Evolutionary conservation across 2,329 filamentous ascomycete genomes (phyloP).

Genomic region (Davidsoniella eucalypti): DNA sequence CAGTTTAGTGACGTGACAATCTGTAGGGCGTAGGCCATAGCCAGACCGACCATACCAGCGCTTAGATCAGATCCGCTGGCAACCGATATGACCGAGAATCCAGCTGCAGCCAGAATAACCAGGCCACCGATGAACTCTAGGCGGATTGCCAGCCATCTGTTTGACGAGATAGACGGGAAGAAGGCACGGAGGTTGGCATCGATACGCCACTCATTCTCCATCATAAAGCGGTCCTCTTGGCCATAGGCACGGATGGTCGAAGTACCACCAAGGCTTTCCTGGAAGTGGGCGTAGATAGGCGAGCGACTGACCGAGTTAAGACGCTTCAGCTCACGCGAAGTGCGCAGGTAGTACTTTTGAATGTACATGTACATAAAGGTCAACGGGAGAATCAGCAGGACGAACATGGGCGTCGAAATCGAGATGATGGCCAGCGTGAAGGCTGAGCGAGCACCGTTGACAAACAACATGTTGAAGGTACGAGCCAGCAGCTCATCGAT

Average conservation of each 20-base stretch:
- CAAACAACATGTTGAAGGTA: constrained; percentile 93
- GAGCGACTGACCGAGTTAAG: constrained; percentile 90
- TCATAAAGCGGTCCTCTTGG: constrained; percentile 70
- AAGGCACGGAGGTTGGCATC: constrained; percentile 89
- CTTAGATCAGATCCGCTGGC: constrained; percentile 46
- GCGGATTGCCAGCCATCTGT: constrained; percentile 85
- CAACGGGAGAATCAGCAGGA: constrained; percentile 66
- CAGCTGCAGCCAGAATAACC: constrained; percentile 77
- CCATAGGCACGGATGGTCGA: constrained; percentile 90
- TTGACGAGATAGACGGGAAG: constrained; percentile 88
- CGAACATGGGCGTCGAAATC: constrained; percentile 62
- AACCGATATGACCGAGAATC: constrained; percentile 68
- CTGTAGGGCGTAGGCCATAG: constrained; percentile 93
- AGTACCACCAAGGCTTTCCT: constrained; percentile 86
- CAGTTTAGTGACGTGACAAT: constrained; percentile 97
- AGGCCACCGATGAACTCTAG: constrained; percentile 90
- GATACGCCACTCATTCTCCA: constrained; percentile 94
- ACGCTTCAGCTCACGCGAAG: constrained; percentile 89
- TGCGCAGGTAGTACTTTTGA: constrained; percentile 90
- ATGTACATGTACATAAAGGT: constrained; percentile 74
- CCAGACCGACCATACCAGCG: constrained; percentile 69
- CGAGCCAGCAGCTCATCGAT: constrained; percentile 89
- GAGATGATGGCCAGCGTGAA: constrained; percentile 85
- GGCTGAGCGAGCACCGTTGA: constrained; percentile 53
- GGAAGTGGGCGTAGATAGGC: constrained; percentile 96